Percentiles rank a stretch among this genome's conserved stretches.
Conservation (phyloP, 305 asterid species). For the Fraxinus sp. region DNA sequence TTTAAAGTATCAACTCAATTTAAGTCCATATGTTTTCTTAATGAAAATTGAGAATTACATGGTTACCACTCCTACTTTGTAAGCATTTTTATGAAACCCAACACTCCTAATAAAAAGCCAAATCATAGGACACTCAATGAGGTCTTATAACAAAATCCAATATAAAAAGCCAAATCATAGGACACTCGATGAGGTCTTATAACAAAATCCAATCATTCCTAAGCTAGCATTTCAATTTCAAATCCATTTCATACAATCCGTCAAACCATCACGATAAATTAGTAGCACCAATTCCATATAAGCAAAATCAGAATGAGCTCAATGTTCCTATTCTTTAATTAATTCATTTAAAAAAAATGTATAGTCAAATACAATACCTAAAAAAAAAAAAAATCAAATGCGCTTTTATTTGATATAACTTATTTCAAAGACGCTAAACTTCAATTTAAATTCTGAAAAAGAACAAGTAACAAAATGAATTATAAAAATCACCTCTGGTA, state of each 20-base stretch:
- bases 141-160: background rate
- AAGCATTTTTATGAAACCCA: background rate
- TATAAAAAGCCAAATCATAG: background rate
- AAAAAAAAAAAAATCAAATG: background rate
- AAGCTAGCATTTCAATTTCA: background rate
- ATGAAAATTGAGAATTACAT: background rate
- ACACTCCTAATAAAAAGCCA: background rate
- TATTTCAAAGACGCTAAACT: background rate
- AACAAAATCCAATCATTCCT: background rate
- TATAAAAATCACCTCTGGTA: conserved; percentile 28
- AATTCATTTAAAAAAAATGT: background rate
- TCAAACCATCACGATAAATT: background rate
- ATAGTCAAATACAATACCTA: background rate
- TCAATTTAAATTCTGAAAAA: background rate
- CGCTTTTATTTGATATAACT: background rate
- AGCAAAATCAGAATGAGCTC: background rate
- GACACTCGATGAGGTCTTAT: too few species aligned
- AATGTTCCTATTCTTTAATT: background rate
- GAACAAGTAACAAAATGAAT: background rate
- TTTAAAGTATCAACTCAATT: background rate
- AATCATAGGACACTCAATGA: too few species aligned
- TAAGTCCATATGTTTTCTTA: background rate
- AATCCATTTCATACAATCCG: background rate
- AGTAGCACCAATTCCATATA: conserved; percentile 1
- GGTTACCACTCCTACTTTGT: background rate